These are phyloP conservation scores for Cadophora malorum DNA, from an alignment of 2,329 filamentous ascomycete genomes.

Conservation along the genomic window DNA sequence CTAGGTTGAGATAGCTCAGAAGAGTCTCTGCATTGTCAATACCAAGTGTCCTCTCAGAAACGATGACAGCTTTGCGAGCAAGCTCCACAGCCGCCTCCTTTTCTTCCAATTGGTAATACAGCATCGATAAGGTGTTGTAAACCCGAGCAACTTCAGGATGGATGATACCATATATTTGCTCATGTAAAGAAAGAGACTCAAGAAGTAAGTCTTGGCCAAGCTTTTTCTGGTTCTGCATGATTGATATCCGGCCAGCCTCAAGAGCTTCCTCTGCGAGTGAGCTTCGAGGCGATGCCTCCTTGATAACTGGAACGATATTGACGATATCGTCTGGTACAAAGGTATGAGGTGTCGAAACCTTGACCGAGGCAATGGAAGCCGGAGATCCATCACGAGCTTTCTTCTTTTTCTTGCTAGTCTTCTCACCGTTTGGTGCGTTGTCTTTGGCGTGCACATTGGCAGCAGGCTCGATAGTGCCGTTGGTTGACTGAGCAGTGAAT, in stretches of 20 bases:
- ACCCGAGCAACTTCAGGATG: conserved; percentile 95
- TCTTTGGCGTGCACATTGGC: conserved; percentile 53
- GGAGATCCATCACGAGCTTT: conserved; percentile 63
- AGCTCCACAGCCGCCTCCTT: conserved; percentile 95
- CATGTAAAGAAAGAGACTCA: conserved; percentile 94
- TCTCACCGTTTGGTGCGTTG: conserved; percentile 40
- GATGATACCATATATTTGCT: conserved; percentile 97
- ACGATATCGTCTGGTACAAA: conserved; percentile 87
- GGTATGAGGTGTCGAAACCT: conserved; percentile 58
- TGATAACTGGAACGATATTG: conserved; percentile 92
- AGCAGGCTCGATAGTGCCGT: conserved; percentile 44
- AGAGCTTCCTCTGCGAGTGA: conserved; percentile 92
- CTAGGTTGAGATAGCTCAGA: conserved; percentile 94
- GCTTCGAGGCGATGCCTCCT: conserved; percentile 92
- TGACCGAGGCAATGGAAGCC: conserved; percentile 48
- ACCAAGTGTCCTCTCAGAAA: conserved; percentile 91
- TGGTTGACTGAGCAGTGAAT: conserved; percentile 60
- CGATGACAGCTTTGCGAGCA: conserved; percentile 94
- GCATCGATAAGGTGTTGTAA: conserved; percentile 92
- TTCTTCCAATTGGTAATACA: conserved; percentile 98
- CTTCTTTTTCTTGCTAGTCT: conserved; percentile 59
- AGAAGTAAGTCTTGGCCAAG: conserved; percentile 93
- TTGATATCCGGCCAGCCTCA: conserved; percentile 94
- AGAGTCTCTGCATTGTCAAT: conserved; percentile 94
- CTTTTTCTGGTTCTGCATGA: conserved; percentile 93